Evolutionary conservation across 108 stramenopile genomes (phyloP).

Genomic region (Mayamaea pseudoterrestris): DNA sequence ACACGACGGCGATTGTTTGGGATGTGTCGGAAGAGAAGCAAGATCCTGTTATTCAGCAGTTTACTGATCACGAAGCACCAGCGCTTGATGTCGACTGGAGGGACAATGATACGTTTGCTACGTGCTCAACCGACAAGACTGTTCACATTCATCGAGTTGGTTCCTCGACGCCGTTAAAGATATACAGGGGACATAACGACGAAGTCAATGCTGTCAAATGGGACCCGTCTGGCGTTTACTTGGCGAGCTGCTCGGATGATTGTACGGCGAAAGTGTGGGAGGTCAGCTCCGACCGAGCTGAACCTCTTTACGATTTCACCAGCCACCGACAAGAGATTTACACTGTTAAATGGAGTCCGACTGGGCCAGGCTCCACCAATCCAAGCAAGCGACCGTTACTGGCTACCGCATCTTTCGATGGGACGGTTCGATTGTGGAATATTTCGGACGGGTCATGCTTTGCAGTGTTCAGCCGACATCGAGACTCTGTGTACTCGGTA

Average conservation of each 20-base stretch:
- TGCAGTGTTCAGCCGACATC: slow-evolving; percentile 70
- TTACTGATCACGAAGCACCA: slow-evolving; percentile 77
- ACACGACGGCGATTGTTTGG: slow-evolving; percentile 95
- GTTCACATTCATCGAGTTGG: slow-evolving; percentile 85
- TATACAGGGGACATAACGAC: slow-evolving; percentile 73
- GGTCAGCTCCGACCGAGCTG: slow-evolving; percentile 35
- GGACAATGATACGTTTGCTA: slow-evolving; percentile 86
- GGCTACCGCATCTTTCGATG: slow-evolving; percentile 93
- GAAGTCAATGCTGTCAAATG: slow-evolving; percentile 97
- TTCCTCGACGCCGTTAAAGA: slow-evolving; percentile 32
- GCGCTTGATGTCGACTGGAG: slow-evolving; percentile 95
- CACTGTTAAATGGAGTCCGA: slow-evolving; percentile 94
- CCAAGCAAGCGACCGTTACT: slow-evolving; percentile 75
- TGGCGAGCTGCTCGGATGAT: slow-evolving; percentile 94
- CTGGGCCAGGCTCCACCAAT: slow-evolving; percentile 82
- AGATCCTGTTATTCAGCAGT: slow-evolving; percentile 82
- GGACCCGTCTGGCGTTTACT: slow-evolving; percentile 83
- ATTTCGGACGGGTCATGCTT: slow-evolving; percentile 71
- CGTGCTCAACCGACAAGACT: slow-evolving; percentile 92
- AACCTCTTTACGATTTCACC: slow-evolving; percentile 78
- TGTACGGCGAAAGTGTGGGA: slow-evolving; percentile 94
- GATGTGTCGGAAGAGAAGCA: slow-evolving; percentile 54
- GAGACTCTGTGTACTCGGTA: slow-evolving; percentile 81
- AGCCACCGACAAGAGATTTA: slow-evolving; percentile 92
- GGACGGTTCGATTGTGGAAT: slow-evolving; percentile 90